These are phyloP conservation scores for Homolaphlyctis polyrhiza DNA, from an alignment of 371 early-diverging fungal species.

Conservation along the genomic window DNA sequence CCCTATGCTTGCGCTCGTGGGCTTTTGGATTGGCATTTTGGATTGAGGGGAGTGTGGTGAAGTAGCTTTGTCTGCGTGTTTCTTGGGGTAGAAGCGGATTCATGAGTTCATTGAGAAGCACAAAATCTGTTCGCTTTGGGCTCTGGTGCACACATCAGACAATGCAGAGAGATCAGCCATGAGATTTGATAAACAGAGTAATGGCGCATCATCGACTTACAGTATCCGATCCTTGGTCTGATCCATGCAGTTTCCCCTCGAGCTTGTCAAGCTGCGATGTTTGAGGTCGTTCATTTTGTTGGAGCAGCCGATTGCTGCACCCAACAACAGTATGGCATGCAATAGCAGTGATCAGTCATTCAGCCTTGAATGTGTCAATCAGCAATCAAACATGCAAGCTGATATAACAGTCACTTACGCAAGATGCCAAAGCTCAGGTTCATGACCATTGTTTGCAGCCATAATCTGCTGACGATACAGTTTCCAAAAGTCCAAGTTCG, in stretches of 20 bases:
- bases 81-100: not conserved
- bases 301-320: too few relatives aligned
- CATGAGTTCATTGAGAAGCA: not conserved
- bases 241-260: too few relatives aligned
- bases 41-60: not conserved
- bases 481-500: constrained; percentile 38
- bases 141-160: too few relatives aligned
- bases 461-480: constrained; percentile 6
- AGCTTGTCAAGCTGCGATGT: not conserved
- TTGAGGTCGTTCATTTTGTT: too few relatives aligned
- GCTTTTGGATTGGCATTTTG: not conserved
- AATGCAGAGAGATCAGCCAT: too few relatives aligned
- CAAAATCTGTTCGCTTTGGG: not conserved
- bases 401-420: not conserved
- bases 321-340: too few relatives aligned
- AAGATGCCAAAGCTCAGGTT: not conserved
- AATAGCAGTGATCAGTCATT: too few relatives aligned
- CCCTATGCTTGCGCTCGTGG: not conserved
- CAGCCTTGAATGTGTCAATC: too few relatives aligned
- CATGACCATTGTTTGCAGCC: not conserved
- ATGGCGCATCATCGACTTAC: too few relatives aligned
- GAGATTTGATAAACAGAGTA: too few relatives aligned
- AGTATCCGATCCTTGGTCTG: too few relatives aligned
- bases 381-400: not conserved
- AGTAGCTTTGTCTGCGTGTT: not conserved